Evolutionary conservation across 495 filamentous ascomycete species (phyloP).

Genomic region (Choiromyces venosus): DNA sequence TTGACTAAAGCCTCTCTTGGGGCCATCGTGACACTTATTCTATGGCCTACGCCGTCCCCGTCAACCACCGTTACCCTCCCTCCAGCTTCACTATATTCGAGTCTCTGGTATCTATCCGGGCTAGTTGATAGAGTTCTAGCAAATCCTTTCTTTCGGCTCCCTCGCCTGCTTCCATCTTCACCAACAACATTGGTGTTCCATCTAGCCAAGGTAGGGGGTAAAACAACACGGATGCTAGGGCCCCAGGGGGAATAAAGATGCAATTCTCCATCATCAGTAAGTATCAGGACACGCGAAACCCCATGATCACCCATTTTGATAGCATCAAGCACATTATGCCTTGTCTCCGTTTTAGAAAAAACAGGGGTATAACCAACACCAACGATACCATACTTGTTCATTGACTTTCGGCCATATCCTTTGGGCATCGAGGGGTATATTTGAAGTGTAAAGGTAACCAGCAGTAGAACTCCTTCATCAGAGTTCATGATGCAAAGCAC

Average conservation of each 20-base stretch:
- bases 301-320: slow-evolving; percentile 66
- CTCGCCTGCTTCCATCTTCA: slow-evolving; percentile 40
- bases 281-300: slow-evolving; percentile 61
- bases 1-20: slow-evolving; percentile 37
- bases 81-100: slow-evolving; percentile 39
- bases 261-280: slow-evolving; percentile 62
- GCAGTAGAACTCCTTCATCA: slow-evolving; percentile 60
- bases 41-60: slow-evolving; percentile 39
- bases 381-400: slow-evolving; percentile 27
- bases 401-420: slow-evolving; percentile 34
- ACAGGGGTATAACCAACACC: slow-evolving; percentile 40
- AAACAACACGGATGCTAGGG: slow-evolving; percentile 52
- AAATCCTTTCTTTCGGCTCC: slow-evolving; percentile 41
- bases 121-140: slow-evolving; percentile 38
- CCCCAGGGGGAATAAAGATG: slow-evolving; percentile 74
- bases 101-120: slow-evolving; percentile 34
- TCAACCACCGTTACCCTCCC: slow-evolving; percentile 40
- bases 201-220: slow-evolving; percentile 46
- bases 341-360: slow-evolving; percentile 38
- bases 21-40: slow-evolving; percentile 38
- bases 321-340: slow-evolving; percentile 65
- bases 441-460: slow-evolving; percentile 57
- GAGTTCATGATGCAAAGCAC: slow-evolving; percentile 65
- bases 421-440: slow-evolving; percentile 37
- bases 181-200: slow-evolving; percentile 43